Conservation (phyloP, 257 asterid species). For the Echites panduratus region DNA sequence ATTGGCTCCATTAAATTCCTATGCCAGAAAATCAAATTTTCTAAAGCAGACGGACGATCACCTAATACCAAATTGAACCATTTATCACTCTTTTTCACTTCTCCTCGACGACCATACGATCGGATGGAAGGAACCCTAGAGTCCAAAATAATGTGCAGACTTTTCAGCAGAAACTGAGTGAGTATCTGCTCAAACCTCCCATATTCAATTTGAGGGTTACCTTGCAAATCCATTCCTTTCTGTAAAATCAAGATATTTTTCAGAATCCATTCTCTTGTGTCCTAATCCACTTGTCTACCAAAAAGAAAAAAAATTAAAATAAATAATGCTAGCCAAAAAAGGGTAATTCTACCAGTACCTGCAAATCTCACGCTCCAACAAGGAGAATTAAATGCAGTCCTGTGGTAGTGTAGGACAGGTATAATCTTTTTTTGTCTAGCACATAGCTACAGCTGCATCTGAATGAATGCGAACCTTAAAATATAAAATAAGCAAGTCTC, state of each 20-base stretch:
- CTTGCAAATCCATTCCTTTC: constrained; percentile 64
- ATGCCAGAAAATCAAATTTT: constrained; percentile 86
- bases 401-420: neutral
- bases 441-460: neutral
- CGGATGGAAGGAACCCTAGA: constrained; percentile 79
- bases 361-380: neutral
- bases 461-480: neutral
- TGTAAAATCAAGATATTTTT: constrained; percentile 16
- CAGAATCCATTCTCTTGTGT: neutral
- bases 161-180: constrained; percentile 79
- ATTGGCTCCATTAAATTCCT: constrained; percentile 87
- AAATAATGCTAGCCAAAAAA: neutral
- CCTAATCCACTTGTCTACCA: neutral
- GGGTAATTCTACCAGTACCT: neutral
- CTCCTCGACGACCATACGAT: constrained; percentile 48
- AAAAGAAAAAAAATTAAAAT: neutral
- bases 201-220: constrained; percentile 55
- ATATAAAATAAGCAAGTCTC: neutral
- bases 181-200: constrained; percentile 91
- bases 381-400: neutral
- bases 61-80: constrained; percentile 89
- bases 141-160: constrained; percentile 81
- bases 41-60: constrained; percentile 83
- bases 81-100: constrained; percentile 70
- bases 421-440: neutral